Conservation (phyloP, 768 basidiomycete genomes). For the Boletus pseudo-olivaceus region DNA sequence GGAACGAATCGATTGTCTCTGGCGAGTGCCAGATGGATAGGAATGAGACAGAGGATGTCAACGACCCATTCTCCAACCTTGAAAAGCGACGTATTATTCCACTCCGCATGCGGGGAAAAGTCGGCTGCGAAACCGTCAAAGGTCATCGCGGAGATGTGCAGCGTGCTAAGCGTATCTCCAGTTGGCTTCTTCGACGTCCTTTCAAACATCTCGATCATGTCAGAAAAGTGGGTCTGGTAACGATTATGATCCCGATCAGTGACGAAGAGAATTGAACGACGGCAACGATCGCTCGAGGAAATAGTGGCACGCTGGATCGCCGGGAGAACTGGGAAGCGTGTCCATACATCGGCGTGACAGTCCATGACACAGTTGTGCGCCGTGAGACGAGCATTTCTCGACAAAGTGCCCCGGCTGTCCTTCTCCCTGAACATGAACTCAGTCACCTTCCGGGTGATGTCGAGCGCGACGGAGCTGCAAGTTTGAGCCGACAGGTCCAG, state of each 20-base stretch:
- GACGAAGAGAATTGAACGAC: constrained; percentile 42
- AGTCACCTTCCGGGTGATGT: constrained; percentile 53
- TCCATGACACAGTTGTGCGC: constrained; percentile 50
- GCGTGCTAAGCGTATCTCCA: constrained; percentile 38
- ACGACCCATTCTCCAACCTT: constrained; percentile 59
- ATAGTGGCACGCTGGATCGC: constrained; percentile 46
- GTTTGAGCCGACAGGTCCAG: constrained; percentile 32
- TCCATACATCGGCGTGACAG: constrained; percentile 56
- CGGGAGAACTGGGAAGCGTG: constrained; percentile 53
- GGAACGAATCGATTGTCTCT: constrained; percentile 60
- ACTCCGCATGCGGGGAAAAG: constrained; percentile 10
- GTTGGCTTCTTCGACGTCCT: constrained; percentile 49
- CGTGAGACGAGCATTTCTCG: constrained; percentile 20
- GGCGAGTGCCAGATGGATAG: constrained; percentile 60
- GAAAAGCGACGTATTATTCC: constrained; percentile 35
- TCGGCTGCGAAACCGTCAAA: constrained; percentile 24
- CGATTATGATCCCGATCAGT: constrained; percentile 34
- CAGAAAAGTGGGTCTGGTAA: constrained; percentile 41
- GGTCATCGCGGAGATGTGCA: constrained; percentile 30
- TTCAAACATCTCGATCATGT: constrained; percentile 48
- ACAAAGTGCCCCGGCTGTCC: constrained; percentile 21
- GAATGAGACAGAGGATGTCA: constrained; percentile 57
- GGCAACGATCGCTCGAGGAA: constrained; percentile 29
- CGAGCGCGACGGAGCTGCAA: constrained; percentile 45
- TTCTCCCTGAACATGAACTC: constrained; percentile 57